Evolutionary conservation across 352 stramenopile genomes (phyloP), one percentile per base, ranked within the genome.

Genomic region (Phytopythium montanum): DNA sequence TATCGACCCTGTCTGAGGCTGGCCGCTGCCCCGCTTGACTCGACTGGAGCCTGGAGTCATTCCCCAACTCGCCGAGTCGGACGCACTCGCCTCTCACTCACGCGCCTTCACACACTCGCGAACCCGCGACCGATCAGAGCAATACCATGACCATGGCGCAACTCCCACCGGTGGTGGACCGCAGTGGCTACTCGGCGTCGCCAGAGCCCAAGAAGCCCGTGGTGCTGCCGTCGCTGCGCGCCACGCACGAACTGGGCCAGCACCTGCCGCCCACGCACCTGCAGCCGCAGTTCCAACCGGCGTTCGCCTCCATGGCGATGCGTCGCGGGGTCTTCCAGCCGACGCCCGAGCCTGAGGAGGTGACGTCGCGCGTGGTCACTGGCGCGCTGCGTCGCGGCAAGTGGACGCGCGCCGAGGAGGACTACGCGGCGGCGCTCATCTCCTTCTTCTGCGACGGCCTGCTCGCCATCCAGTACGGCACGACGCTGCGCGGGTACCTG

Each of bases 401-500:
- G 49, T 90, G 81, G 81, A 90, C 81, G 41, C 68, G 69, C 5
- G 76, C 77, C 14, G 81, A 90, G 55, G 81, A 90, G 51, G 69
- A 73, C 46, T 90, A 86, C 61, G 76, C 76, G 10, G 81, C 81
- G 1, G 73, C 78, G 23, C 85, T 76, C 28, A 91, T 91, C 65
- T 76, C 70, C 33, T 87, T 88, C 70, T 91, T 91, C 55, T 76
- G 81, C 48, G 65, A 73, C 23, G 81, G 81, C 10, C 61, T 88
- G 31, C 67, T 92, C 28, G 69, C 76, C 28, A 76, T 92, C 33
- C 78, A 87, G 62, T 88, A 87, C 65, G 82, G 82, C 60, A 89
- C 82, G 50, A 88, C 76, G 19, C 70, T 93, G 0, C 81, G 84
- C 54, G 84, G 84, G 2, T 93, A 90, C 62, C 66, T 93, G 54